A percentile compares a stretch with the other conserved stretches of the same genome.
These are phyloP conservation scores for Penicillium soppii DNA, from an alignment of 495 filamentous ascomycete genomes.

Conservation along the genomic window DNA sequence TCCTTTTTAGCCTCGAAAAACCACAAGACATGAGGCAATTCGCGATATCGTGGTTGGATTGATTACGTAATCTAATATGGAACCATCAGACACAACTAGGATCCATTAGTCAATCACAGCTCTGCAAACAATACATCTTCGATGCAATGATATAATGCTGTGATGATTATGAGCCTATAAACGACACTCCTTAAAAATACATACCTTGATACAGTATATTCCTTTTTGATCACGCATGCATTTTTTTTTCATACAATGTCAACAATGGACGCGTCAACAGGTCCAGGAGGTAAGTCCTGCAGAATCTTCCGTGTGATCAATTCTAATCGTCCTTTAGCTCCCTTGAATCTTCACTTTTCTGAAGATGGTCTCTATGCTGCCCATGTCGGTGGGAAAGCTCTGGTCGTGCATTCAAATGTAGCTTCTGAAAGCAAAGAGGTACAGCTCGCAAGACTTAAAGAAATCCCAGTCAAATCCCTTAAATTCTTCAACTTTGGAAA, in stretches of 20 bases:
- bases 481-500: slow-evolving; percentile 25
- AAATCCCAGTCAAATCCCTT: slow-evolving; percentile 30
- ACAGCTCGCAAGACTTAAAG: slow-evolving; percentile 35
- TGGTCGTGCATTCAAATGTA: slow-evolving; percentile 37
- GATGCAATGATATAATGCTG: not conserved
- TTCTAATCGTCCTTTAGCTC: slow-evolving; percentile 16
- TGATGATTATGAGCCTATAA: not conserved
- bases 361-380: slow-evolving; percentile 39
- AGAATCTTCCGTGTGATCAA: not conserved
- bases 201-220: not conserved
- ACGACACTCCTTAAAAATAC: no score
- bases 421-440: slow-evolving; percentile 33
- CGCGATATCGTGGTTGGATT: not conserved
- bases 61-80: slow-evolving; percentile 6
- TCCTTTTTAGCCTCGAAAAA: no score
- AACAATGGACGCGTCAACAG: slow-evolving; percentile 38
- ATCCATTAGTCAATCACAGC: no score
- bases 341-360: slow-evolving; percentile 24
- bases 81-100: no score
- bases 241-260: slow-evolving; percentile 5
- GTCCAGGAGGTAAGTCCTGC: slow-evolving; percentile 26
- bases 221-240: not conserved
- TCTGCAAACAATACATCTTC: not conserved
- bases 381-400: slow-evolving; percentile 35
- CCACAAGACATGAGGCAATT: no score